These are phyloP conservation scores for Zygotorulaspora sp. DNA, from an alignment of 805 yeast species.

Conservation along the genomic window DNA sequence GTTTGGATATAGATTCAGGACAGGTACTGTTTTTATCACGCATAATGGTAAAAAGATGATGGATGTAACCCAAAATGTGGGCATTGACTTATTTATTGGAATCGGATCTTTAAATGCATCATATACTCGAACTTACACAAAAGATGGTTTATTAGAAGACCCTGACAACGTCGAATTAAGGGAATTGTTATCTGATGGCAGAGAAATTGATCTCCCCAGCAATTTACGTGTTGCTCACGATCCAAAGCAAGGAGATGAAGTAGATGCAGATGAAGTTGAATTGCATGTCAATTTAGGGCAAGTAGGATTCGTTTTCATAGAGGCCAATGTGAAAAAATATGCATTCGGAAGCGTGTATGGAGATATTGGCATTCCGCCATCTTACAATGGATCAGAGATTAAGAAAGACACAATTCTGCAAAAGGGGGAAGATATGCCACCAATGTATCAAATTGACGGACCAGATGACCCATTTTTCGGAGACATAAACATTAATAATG, in stretches of 20 bases:
- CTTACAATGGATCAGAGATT: slow-evolving; percentile 39
- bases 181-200: slow-evolving; percentile 23
- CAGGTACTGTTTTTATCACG: slow-evolving; percentile 87
- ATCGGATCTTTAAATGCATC: slow-evolving; percentile 39
- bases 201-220: slow-evolving; percentile 21
- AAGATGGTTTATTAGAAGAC: slow-evolving; percentile 35
- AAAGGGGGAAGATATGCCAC: slow-evolving; percentile 70
- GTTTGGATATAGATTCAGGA: slow-evolving; percentile 74
- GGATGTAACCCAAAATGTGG: slow-evolving; percentile 73
- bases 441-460: slow-evolving; percentile 56
- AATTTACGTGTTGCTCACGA: slow-evolving; percentile 27
- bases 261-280: slow-evolving; percentile 31
- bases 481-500: slow-evolving; percentile 13
- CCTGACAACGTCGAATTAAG: slow-evolving; percentile 33
- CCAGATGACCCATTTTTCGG: slow-evolving; percentile 43
- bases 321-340: slow-evolving; percentile 82
- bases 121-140: slow-evolving; percentile 36
- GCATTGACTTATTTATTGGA: slow-evolving; percentile 40
- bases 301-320: slow-evolving; percentile 72
- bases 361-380: slow-evolving; percentile 44
- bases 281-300: slow-evolving; percentile 73
- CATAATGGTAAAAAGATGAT: slow-evolving; percentile 85
- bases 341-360: slow-evolving; percentile 53
- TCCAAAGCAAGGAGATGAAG: slow-evolving; percentile 14
- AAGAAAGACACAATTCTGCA: slow-evolving; percentile 54